These are phyloP conservation scores for Hericium rajendrae DNA, from an alignment of 768 basidiomycete genomes.

Conservation along the genomic window DNA sequence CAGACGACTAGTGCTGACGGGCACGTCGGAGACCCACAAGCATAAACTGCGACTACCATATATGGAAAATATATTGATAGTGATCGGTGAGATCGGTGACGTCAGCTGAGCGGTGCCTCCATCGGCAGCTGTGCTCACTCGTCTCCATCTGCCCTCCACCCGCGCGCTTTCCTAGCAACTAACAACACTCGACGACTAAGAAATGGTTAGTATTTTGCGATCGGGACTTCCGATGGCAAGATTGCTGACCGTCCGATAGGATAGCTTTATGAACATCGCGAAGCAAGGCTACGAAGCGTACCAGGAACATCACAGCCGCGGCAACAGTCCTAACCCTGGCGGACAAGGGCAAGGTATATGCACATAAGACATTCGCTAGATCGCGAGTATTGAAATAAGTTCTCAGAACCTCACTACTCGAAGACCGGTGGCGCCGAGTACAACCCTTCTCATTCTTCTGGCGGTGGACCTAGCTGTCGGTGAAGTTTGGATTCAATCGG, in stretches of 20 bases:
- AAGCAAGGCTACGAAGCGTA: conserved; percentile 55
- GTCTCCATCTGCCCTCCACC: neutral
- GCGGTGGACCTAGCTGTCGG: conserved; percentile 16
- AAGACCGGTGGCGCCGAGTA: conserved; percentile 60
- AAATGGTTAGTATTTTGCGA: neutral
- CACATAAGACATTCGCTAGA: neutral
- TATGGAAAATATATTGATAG: no score
- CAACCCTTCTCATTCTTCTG: conserved; percentile 43
- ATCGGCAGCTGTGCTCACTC: neutral
- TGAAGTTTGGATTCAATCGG: neutral
- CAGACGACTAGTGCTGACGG: no score
- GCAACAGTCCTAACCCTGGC: conserved; percentile 27
- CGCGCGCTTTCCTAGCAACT: neutral
- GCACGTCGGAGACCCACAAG: no score
- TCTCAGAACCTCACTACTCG: conserved; percentile 3
- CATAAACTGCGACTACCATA: no score
- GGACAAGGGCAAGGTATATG: neutral
- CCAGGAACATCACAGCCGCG: conserved; percentile 22
- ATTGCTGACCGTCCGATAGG: conserved; percentile 28
- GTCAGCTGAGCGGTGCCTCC: neutral
- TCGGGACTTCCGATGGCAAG: neutral
- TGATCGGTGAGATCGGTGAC: neutral
- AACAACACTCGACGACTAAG: neutral
- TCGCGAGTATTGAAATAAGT: neutral
- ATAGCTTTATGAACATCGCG: conserved; percentile 59